Base-by-base conservation (phyloP, 495 filamentous ascomycete species). In the Lindgomyces ingoldianus region DNA sequence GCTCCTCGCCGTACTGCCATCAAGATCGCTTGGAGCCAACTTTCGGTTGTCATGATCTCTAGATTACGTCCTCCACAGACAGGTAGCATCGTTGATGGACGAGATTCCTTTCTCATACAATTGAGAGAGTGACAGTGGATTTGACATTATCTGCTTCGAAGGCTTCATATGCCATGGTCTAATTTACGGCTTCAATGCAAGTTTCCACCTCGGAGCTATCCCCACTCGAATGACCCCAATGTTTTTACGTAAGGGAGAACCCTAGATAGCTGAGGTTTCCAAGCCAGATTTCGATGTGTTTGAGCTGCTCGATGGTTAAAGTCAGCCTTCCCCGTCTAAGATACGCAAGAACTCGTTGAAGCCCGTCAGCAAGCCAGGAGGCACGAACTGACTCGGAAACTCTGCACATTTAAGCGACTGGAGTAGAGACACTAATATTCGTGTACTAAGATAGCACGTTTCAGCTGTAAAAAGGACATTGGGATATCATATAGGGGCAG, bases 101-200 rank as follows among this genome's bases (percentile, higher is more conserved):
- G 9, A 9, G 36, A 41, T 41, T 16, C 9, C 36, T 16, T 16
- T 8, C 36, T 16, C 36, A 41, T 8, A 16, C 36, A 9, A 8
- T 41, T 16, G 9, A 41, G 36, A 9, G 16, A 41, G 36, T 16
- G 9, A 61, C 26, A 0, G 75, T 77, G 2, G 71, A 73, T 25
- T 59, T 24, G 1, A 76, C 66, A 58, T 78, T 78, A 12, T 58
- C 54, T 0, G 57, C 33, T 57, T 71, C 64, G 1, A 78, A 58
- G 10, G 48, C 50, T 24, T 39, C 41, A 30, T 63, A 74, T 19
- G 27, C 41, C 10, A 62, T 62, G 19, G 65, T 47, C 72, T 70
- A 78, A 44, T 75, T 57, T 21, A 77, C 74, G 18, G 36, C 4
- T 14, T 71, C 63, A 29, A 74, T 65, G 3, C 50, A 36, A 24